Base-by-base conservation (phyloP, 495 filamentous ascomycete genomes). In the Chaetomidium leptoderma region DNA sequence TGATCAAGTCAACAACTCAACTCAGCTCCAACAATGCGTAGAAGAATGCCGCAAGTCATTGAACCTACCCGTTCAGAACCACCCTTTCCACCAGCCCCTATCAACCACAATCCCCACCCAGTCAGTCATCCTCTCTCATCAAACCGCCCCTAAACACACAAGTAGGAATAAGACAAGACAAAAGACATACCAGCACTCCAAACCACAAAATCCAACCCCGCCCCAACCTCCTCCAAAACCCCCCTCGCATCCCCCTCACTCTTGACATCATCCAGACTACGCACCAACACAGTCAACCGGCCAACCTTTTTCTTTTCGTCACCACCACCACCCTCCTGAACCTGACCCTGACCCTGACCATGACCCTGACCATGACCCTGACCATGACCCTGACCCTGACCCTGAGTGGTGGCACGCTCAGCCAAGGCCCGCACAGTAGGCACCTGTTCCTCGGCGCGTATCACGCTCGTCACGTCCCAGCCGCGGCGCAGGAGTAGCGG, bases 51-150 rank as follows among this genome's bases (percentile, higher is more conserved):
- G 26, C 19, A 10, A 6, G 6, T 39, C 13, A n/a, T 4, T 7
- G n/a, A 2, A 48, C 45, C 33, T 64, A 76, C 74, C 55, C 86
- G 73, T 21, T 77, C 69, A 0, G 84, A 70, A 5, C 82, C 86
- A 36, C 89, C 89, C 72, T 89, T 89, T 8, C 89, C 89, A 35
- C 87, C 89, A 23, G 89, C 89, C 24, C 84, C 83, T 83, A 30
- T 37, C 49, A 50, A 7, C 19, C 13, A 29, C 32, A 51, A 49
- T 10, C 2, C 13, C 2, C 3, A 26, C 10, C 30, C 6, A 36
- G n/a, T 17, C 27, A 37, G 26, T 5, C 13, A 58, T 43, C 43
- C 23, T 44, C 33, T 26, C n/a, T 35, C 44, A 21, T 3, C 21
- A 35, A 40, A 49, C 3, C 29, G 16, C 19, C 29, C 7, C 21